Percentiles rank a stretch among this genome's conserved stretches.
Conservation (phyloP, 805 yeast genomes). For the Jamesozyma piceae region DNA sequence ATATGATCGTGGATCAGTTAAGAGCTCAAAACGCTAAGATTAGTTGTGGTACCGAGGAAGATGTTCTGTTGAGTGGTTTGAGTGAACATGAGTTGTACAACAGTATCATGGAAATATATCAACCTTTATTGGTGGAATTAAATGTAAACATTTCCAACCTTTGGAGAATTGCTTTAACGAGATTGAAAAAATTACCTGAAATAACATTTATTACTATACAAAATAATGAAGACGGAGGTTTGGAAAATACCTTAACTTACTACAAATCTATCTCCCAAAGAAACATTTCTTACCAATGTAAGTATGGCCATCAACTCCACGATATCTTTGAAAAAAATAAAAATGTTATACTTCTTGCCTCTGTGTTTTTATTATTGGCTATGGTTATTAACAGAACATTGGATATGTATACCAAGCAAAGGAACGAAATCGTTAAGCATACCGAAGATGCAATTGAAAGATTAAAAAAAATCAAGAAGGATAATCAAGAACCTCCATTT, state of each 20-base stretch:
- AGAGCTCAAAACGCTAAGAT: constrained; percentile 53
- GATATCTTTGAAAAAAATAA: not conserved
- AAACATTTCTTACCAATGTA: not conserved
- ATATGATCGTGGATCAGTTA: constrained; percentile 50
- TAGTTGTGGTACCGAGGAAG: constrained; percentile 43
- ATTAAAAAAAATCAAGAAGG: constrained; percentile 38
- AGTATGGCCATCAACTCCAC: not conserved
- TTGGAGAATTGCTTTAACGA: not conserved
- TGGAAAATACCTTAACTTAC: not conserved
- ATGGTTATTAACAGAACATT: constrained; percentile 26
- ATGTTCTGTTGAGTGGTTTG: constrained; percentile 41
- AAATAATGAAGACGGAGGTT: not conserved
- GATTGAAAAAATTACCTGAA: constrained; percentile 1
- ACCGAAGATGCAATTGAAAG: constrained; percentile 29
- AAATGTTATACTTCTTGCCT: not conserved
- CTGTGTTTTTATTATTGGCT: not conserved
- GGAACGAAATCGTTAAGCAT: constrained; percentile 34
- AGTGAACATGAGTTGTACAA: constrained; percentile 38
- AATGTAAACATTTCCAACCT: constrained; percentile 1
- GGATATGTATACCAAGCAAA: constrained; percentile 30
- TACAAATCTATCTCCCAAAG: constrained; percentile 2
- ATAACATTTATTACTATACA: not conserved
- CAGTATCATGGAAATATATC: not conserved
- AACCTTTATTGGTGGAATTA: not conserved
- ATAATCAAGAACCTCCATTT: constrained; percentile 33